Percentiles rank a stretch among this genome's conserved stretches.
Evolutionary conservation across 331 rosid species (phyloP).

Genomic region (Telfairia occidentalis): DNA sequence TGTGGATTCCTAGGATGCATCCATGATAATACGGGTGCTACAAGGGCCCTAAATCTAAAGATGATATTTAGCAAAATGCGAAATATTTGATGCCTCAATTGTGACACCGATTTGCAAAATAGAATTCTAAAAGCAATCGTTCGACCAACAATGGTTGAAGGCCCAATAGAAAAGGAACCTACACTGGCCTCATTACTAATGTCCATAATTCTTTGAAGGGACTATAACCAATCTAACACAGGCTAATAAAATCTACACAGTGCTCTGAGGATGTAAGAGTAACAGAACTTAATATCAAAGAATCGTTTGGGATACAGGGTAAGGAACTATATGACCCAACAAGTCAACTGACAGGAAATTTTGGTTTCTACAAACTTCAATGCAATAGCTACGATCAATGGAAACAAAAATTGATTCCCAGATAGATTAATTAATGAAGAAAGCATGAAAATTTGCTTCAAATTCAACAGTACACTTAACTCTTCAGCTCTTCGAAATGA

Average conservation of each 20-base stretch:
- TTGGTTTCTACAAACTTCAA: background rate
- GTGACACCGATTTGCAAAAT: slow-evolving; percentile 66
- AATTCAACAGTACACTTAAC: background rate
- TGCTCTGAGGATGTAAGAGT: background rate
- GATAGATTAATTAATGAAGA: background rate
- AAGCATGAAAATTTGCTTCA: background rate
- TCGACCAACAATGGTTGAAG: slow-evolving; percentile 69
- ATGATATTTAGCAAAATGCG: slow-evolving; percentile 27
- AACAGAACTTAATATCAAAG: background rate
- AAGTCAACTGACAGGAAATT: background rate
- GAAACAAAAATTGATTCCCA: background rate
- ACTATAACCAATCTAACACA: background rate
- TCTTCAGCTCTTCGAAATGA: background rate
- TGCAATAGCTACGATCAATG: background rate
- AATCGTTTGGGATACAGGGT: background rate
- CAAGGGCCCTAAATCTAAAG: slow-evolving; percentile 34
- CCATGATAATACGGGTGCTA: slow-evolving; percentile 53
- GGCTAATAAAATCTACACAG: background rate
- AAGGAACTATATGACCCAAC: background rate
- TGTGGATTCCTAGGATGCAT: slow-evolving; percentile 86
- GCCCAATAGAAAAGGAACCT: slow-evolving; percentile 77
- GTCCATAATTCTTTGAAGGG: slow-evolving; percentile 39
- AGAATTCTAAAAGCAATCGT: slow-evolving; percentile 73
- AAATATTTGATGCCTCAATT: slow-evolving; percentile 49
- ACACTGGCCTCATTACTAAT: slow-evolving; percentile 81